Percentiles rank a stretch among this genome's conserved stretches.
phyloP scores from a whole-genome alignment of 345 rosid genomes.

The Brassica juncea region DNA sequence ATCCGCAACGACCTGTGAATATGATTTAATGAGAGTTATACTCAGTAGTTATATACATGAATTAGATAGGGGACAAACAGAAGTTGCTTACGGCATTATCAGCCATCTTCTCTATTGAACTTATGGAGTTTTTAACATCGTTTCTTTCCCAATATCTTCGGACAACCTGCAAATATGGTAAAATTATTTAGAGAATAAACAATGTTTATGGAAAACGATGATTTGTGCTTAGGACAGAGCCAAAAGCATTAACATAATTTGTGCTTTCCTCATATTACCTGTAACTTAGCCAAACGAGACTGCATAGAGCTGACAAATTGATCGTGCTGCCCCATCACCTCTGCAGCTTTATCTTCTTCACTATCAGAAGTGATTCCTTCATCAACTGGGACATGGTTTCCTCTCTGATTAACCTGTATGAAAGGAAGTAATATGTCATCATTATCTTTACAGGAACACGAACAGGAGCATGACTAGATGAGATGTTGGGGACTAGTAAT shows the following conservation, averaged over 20 bases:
- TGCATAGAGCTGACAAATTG: constrained; percentile 91
- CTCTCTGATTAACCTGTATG: constrained; percentile 63
- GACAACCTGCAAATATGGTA: constrained; percentile 57
- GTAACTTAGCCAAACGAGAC: constrained; percentile 86
- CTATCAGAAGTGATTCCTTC: constrained; percentile 55
- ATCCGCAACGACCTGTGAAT: constrained; percentile 82
- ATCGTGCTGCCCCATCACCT: constrained; percentile 73
- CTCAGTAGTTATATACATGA: neutral
- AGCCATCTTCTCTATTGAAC: constrained; percentile 92
- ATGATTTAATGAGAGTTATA: neutral
- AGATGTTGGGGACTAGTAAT: neutral
- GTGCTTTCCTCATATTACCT: constrained; percentile 56
- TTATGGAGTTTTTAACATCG: constrained; percentile 74
- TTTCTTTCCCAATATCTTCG: constrained; percentile 87
- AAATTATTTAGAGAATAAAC: constrained; percentile 32
- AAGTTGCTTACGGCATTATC: constrained; percentile 72
- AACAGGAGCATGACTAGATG: constrained; percentile 10
- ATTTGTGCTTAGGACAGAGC: neutral
- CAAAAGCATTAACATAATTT: constrained; percentile 24
- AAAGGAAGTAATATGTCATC: constrained; percentile 20
- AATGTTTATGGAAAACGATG: neutral
- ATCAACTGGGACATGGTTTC: constrained; percentile 51
- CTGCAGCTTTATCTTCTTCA: constrained; percentile 73
- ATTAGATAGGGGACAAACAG: neutral
- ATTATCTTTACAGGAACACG: constrained; percentile 1